Conservation (phyloP, 495 filamentous ascomycete genomes). For the Podospora pseudocomata region DNA sequence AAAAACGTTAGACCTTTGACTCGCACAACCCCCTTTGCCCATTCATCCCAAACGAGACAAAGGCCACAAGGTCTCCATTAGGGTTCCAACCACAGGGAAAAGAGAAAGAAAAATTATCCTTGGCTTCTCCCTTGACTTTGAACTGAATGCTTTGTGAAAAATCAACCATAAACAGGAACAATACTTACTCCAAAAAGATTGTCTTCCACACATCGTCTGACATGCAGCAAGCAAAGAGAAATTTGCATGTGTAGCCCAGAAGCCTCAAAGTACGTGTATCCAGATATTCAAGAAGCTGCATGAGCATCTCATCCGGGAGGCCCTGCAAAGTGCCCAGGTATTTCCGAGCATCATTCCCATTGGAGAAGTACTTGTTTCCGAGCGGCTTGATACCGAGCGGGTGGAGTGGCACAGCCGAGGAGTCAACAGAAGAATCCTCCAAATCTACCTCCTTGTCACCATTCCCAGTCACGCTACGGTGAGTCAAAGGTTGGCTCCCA, state of each 20-base stretch:
- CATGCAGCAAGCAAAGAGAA: conserved; percentile 80
- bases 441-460: conserved; percentile 5
- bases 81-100: not conserved
- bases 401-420: conserved; percentile 63
- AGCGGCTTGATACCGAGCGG: conserved; percentile 82
- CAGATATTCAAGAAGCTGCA: conserved; percentile 70
- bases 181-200: conserved; percentile 77
- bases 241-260: conserved; percentile 80
- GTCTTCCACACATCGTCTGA: conserved; percentile 89
- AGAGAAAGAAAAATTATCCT: not conserved
- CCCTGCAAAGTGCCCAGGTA: conserved; percentile 58
- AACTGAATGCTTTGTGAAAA: not conserved
- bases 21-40: not conserved
- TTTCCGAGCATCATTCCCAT: conserved; percentile 60
- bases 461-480: conserved; percentile 16
- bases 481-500: conserved; percentile 22
- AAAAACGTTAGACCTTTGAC: not conserved
- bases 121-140: conserved; percentile 1
- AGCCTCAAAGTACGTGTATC: conserved; percentile 58
- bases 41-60: not conserved
- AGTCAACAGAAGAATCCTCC: conserved; percentile 13
- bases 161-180: conserved; percentile 13
- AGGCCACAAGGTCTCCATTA: not conserved
- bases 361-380: conserved; percentile 74
- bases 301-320: conserved; percentile 79